These are phyloP conservation scores for Stramenopiles sp. DNA, from an alignment of 352 stramenopile species.

Conservation along the genomic window DNA sequence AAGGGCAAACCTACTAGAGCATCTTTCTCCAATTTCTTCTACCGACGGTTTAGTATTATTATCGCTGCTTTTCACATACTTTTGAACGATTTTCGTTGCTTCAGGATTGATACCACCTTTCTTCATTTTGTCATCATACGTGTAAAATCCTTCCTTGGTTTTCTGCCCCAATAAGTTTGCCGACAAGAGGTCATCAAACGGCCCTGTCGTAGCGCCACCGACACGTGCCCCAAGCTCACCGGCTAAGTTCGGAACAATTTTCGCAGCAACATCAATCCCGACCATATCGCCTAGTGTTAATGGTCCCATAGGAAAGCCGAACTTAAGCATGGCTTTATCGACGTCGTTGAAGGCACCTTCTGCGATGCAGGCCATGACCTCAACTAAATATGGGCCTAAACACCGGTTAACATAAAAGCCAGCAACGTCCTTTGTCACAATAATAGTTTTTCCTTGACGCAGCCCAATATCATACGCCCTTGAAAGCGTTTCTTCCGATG, in stretches of 20 bases:
- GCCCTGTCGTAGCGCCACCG: slow-evolving; percentile 57
- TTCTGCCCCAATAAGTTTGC: slow-evolving; percentile 89
- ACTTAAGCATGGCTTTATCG: slow-evolving; percentile 82
- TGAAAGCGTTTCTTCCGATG: slow-evolving; percentile 57
- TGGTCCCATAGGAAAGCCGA: slow-evolving; percentile 86
- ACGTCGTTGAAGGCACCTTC: slow-evolving; percentile 75
- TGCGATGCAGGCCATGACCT: slow-evolving; percentile 39
- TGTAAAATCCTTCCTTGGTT: slow-evolving; percentile 88
- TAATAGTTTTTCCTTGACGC: slow-evolving; percentile 91
- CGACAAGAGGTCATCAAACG: slow-evolving; percentile 84
- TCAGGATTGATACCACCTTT: slow-evolving; percentile 43
- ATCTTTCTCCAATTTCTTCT: slow-evolving; percentile 69
- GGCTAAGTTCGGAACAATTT: slow-evolving; percentile 75
- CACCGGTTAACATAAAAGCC: slow-evolving; percentile 98
- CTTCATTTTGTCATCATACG: slow-evolving; percentile 60
- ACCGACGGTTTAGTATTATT: slow-evolving; percentile 44
- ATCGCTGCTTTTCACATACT: slow-evolving; percentile 63
- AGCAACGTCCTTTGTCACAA: slow-evolving; percentile 94
- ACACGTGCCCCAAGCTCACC: slow-evolving; percentile 85
- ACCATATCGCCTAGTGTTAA: slow-evolving; percentile 90
- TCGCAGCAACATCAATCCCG: slow-evolving; percentile 81
- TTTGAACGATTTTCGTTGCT: slow-evolving; percentile 36
- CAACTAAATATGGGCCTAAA: slow-evolving; percentile 72
- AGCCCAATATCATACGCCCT: slow-evolving; percentile 80
- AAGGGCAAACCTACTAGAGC: slow-evolving; percentile 87